Evolutionary conservation across 768 basidiomycete species (phyloP).

Genomic region (Pilatotrama ljubarskyi): DNA sequence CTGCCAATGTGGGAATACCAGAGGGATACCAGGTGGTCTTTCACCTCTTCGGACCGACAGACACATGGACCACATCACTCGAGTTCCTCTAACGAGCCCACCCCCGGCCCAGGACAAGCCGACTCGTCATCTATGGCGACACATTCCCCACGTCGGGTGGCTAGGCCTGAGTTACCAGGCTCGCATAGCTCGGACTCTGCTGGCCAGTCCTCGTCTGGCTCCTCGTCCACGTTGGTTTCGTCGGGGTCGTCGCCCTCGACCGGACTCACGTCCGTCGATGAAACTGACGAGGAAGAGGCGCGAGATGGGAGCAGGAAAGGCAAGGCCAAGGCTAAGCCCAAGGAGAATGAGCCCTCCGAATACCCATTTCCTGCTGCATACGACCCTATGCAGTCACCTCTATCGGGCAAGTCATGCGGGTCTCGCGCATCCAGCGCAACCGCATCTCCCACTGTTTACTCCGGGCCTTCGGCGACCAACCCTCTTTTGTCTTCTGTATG

Average conservation of each 20-base stretch:
- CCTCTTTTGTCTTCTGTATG: neutral
- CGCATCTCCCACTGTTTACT: constrained; percentile 9
- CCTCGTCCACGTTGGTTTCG: constrained; percentile 14
- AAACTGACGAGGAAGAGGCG: neutral
- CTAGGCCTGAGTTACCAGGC: neutral
- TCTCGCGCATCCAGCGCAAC: constrained; percentile 16
- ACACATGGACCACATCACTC: neutral
- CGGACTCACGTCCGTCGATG: constrained; percentile 8
- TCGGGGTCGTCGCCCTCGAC: constrained; percentile 1
- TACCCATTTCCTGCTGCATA: constrained; percentile 27
- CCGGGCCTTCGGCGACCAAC: neutral
- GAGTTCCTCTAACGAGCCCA: neutral
- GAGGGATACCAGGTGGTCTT: constrained; percentile 3
- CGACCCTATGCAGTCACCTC: neutral
- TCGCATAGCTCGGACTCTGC: constrained; percentile 5
- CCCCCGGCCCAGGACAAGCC: neutral
- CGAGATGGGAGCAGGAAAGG: neutral
- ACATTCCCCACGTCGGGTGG: neutral
- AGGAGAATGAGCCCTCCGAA: constrained; percentile 14
- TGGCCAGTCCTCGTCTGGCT: neutral
- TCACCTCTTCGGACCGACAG: neutral
- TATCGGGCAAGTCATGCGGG: constrained; percentile 1
- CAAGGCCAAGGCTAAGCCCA: constrained; percentile 5
- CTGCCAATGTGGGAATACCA: constrained; percentile 30
- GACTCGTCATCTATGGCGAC: neutral